These are phyloP conservation scores for Aphanomyces euteiches DNA, from an alignment of 352 stramenopile species.

Conservation along the genomic window DNA sequence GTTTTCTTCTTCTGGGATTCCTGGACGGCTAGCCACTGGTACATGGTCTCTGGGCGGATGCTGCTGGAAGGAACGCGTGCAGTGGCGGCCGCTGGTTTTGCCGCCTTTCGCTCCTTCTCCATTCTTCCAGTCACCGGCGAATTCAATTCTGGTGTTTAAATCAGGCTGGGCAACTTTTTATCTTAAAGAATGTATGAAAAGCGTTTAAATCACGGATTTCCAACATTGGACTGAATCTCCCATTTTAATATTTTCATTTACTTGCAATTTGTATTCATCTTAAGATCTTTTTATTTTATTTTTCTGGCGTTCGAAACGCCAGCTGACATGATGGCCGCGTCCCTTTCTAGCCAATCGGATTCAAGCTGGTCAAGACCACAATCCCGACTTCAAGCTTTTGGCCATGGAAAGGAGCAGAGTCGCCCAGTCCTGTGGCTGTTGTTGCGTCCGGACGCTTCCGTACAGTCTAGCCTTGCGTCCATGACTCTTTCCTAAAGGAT, in stretches of 20 bases:
- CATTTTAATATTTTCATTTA: too few relatives aligned
- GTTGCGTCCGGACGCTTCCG: too few relatives aligned
- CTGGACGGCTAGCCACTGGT: constrained; percentile 22
- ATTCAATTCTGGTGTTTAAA: not conserved
- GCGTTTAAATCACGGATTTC: too few relatives aligned
- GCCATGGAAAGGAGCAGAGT: not conserved
- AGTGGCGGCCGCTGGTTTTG: not conserved
- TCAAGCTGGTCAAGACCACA: not conserved
- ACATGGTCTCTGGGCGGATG: constrained; percentile 23
- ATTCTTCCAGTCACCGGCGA: constrained; percentile 10
- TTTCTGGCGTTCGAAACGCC: too few relatives aligned
- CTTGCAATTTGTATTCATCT: too few relatives aligned
- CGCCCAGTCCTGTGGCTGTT: too few relatives aligned
- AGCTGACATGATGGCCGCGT: not conserved
- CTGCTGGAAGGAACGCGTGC: not conserved
- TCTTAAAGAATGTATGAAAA: not conserved
- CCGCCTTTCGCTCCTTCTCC: constrained; percentile 18
- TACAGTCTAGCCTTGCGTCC: too few relatives aligned
- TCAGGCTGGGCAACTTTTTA: not conserved
- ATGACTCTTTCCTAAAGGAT: too few relatives aligned
- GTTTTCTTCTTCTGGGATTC: constrained; percentile 15
- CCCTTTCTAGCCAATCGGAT: constrained; percentile 10
- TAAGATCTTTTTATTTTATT: too few relatives aligned
- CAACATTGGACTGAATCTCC: too few relatives aligned
- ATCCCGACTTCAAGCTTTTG: not conserved